Conservation (phyloP, 2,329 filamentous ascomycete species). For the Fusarium paranaense region DNA sequence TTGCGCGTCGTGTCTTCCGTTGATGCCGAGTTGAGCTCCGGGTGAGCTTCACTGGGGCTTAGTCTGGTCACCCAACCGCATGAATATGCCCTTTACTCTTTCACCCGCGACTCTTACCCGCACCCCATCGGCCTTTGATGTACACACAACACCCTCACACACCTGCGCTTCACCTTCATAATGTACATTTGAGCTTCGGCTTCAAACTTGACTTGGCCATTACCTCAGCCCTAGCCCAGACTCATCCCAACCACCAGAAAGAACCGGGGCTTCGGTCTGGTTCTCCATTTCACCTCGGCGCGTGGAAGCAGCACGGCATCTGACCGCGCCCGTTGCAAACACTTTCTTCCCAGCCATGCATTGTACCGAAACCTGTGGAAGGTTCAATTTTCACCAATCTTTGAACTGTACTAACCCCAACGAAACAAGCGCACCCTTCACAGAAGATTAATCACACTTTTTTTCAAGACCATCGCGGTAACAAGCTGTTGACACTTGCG, state of each 20-base stretch:
- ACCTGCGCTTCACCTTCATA: conserved; percentile 16
- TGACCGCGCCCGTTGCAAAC: conserved; percentile 28
- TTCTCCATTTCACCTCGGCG: conserved; percentile 18
- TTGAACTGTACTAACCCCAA: conserved; percentile 14
- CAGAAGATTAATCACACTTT: not conserved
- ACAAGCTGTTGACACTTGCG: conserved; percentile 25
- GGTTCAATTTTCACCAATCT: conserved; percentile 1
- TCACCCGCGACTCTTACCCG: not conserved
- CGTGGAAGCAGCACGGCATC: conserved; percentile 30
- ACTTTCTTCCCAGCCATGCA: conserved; percentile 8
- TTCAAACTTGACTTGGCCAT: conserved; percentile 13
- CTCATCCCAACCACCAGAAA: conserved; percentile 31
- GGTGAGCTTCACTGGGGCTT: conserved; percentile 15
- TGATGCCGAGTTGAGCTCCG: conserved; percentile 27
- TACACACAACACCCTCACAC: conserved; percentile 14
- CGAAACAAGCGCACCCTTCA: not conserved
- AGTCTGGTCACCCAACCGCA: not conserved
- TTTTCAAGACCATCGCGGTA: conserved; percentile 1
- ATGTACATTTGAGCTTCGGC: conserved; percentile 12
- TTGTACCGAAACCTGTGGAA: not conserved
- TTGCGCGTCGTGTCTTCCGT: conserved; percentile 30
- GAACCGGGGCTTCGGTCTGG: conserved; percentile 21
- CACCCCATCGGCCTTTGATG: conserved; percentile 10
- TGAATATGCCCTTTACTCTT: not conserved
- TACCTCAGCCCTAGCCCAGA: conserved; percentile 27